Conservation (phyloP, 176 grass and related monocot species). For the Oryza rufipogon region DNA sequence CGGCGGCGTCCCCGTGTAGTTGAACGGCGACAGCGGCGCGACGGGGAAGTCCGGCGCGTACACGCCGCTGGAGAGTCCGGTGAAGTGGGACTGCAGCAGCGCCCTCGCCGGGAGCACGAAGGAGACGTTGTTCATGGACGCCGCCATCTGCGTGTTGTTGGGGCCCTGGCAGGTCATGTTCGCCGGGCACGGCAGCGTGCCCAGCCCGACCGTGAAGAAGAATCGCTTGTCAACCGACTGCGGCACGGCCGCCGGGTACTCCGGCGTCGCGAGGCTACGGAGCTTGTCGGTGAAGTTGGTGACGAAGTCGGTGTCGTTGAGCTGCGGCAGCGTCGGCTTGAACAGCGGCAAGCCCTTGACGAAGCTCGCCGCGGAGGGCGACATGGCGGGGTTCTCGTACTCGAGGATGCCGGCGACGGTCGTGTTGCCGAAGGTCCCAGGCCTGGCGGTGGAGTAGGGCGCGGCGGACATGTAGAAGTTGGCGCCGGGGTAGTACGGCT, state of each 20-base stretch:
- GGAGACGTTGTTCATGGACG: slow-evolving; percentile 67
- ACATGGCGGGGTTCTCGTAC: slow-evolving; percentile 36
- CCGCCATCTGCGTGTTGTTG: slow-evolving; percentile 52
- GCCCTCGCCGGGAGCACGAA: slow-evolving; percentile 55
- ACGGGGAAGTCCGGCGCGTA: slow-evolving; percentile 54
- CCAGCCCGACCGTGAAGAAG: slow-evolving; percentile 70
- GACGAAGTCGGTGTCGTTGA: slow-evolving; percentile 51
- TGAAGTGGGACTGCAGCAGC: slow-evolving; percentile 69
- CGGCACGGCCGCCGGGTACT: slow-evolving; percentile 63
- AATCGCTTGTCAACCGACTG: slow-evolving; percentile 46
- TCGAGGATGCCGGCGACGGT: slow-evolving; percentile 63
- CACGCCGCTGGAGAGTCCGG: slow-evolving; percentile 46
- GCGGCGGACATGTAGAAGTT: slow-evolving; percentile 52
- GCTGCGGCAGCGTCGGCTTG: slow-evolving; percentile 35
- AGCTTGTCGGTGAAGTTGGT: slow-evolving; percentile 60
- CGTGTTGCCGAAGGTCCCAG: slow-evolving; percentile 50
- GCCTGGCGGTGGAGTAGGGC: slow-evolving; percentile 39
- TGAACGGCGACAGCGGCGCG: slow-evolving; percentile 40
- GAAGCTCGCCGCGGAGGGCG: slow-evolving; percentile 8
- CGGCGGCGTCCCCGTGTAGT: slow-evolving; percentile 67
- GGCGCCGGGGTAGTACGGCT: slow-evolving; percentile 44
- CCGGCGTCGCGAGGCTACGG: slow-evolving; percentile 45
- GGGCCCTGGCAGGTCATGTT: slow-evolving; percentile 60
- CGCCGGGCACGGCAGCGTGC: slow-evolving; percentile 53
- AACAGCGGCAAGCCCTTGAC: slow-evolving; percentile 52